phyloP scores from a whole-genome alignment of 768 basidiomycete species.

The Boletus sp. region DNA sequence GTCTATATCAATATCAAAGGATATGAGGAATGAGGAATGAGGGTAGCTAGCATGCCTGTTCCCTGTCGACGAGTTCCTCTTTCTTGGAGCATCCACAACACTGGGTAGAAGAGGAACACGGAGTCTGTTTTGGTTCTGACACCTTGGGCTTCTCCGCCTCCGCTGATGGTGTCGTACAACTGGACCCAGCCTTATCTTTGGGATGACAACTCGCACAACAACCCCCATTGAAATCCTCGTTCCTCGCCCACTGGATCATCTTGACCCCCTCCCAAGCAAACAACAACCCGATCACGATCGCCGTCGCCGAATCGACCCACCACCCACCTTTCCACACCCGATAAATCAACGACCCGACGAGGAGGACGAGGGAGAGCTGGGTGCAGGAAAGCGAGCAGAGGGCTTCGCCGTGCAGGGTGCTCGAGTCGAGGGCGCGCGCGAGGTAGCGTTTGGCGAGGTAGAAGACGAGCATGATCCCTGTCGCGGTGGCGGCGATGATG shows the following conservation, averaged over 20 bases:
- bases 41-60: background rate
- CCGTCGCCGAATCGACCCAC: conserved; percentile 34
- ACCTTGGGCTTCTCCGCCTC: background rate
- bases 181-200: background rate
- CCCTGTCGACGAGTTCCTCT: background rate
- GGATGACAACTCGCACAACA: conserved; percentile 26
- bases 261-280: conserved; percentile 24
- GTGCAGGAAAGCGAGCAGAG: conserved; percentile 43
- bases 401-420: conserved; percentile 42
- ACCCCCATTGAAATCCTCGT: conserved; percentile 34
- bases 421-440: conserved; percentile 40
- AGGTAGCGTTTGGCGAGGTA: conserved; percentile 45
- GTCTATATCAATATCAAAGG: background rate
- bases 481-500: conserved; percentile 41
- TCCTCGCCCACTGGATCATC: conserved; percentile 25
- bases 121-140: background rate
- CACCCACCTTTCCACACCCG: conserved; percentile 40
- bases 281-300: conserved; percentile 4
- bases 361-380: conserved; percentile 41
- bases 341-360: conserved; percentile 39
- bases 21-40: no score
- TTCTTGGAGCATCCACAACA: conserved; percentile 2
- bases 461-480: conserved; percentile 37
- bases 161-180: background rate
- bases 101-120: background rate